phyloP scores from a whole-genome alignment of 306 rosid species.

The Corylus heterophylla region DNA sequence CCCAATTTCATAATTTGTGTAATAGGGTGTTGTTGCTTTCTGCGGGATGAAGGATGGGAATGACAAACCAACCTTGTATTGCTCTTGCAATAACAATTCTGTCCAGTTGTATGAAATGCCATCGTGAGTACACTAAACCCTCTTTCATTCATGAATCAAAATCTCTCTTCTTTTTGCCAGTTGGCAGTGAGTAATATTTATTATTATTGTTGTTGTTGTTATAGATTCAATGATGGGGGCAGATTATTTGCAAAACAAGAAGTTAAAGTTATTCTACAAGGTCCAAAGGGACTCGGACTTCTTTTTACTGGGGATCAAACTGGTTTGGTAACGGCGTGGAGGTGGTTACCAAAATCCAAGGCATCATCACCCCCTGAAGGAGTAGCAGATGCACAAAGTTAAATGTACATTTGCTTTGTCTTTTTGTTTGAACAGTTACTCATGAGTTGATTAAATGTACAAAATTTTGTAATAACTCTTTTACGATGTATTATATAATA shows the following conservation, averaged over 20 bases:
- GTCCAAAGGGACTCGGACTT: constrained; percentile 40
- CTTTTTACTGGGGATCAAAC: constrained; percentile 47
- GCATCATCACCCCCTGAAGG: background rate
- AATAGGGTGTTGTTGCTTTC: constrained; percentile 42
- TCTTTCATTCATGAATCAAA: background rate
- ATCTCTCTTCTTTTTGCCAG: background rate
- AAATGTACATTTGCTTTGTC: too few relatives aligned
- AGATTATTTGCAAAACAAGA: constrained; percentile 34
- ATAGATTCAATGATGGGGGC: constrained; percentile 45
- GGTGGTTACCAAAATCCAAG: constrained; percentile 19
- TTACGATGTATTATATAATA: too few relatives aligned
- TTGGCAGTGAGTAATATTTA: background rate
- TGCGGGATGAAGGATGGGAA: constrained; percentile 36
- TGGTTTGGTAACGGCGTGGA: constrained; percentile 43
- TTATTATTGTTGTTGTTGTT: background rate
- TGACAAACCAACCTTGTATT: constrained; percentile 31
- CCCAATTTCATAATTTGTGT: background rate
- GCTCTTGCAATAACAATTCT: constrained; percentile 39
- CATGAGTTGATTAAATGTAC: too few relatives aligned
- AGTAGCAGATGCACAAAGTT: too few relatives aligned
- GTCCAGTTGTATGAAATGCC: constrained; percentile 50
- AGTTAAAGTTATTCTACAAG: constrained; percentile 19
- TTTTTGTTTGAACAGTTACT: too few relatives aligned
- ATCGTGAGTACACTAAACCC: constrained; percentile 34
- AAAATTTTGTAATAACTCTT: too few relatives aligned